Evolutionary conservation across 306 rosid species (phyloP).

Genomic region (Styphnolobium japonicum): DNA sequence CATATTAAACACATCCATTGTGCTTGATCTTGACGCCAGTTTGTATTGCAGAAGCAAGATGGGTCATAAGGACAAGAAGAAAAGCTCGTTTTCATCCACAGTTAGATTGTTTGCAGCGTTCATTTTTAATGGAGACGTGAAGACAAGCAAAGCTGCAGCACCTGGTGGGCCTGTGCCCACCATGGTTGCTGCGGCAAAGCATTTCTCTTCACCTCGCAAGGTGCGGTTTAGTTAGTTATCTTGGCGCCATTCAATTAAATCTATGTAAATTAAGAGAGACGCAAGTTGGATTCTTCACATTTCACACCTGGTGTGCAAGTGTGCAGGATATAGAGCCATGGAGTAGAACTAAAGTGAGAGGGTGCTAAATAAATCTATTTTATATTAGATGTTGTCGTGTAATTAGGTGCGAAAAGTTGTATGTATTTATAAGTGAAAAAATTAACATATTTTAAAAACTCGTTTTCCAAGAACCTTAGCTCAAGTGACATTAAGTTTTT

Average conservation of each 20-base stretch:
- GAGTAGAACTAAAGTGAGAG: too few relatives aligned
- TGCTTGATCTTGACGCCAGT: not conserved
- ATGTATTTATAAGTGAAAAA: too few relatives aligned
- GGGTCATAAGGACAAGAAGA: slow-evolving; percentile 12
- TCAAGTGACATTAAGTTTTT: too few relatives aligned
- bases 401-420: too few relatives aligned
- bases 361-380: too few relatives aligned
- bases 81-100: not conserved
- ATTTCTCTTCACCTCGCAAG: slow-evolving; percentile 52
- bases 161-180: slow-evolving; percentile 33
- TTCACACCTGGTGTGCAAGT: too few relatives aligned
- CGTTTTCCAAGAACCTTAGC: too few relatives aligned
- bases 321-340: too few relatives aligned
- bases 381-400: too few relatives aligned
- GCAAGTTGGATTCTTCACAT: too few relatives aligned
- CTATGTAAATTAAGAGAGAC: too few relatives aligned
- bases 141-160: slow-evolving; percentile 7
- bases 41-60: not conserved
- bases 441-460: too few relatives aligned
- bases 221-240: slow-evolving; percentile 14
- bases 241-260: not conserved
- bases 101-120: not conserved
- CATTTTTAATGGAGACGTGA: slow-evolving; percentile 10
- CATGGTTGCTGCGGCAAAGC: slow-evolving; percentile 47
- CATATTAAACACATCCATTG: not conserved